A percentile compares a stretch with the other conserved stretches of the same genome.
phyloP scores from a whole-genome alignment of 805 yeast species.

The Myxozyma lipomycoides region DNA sequence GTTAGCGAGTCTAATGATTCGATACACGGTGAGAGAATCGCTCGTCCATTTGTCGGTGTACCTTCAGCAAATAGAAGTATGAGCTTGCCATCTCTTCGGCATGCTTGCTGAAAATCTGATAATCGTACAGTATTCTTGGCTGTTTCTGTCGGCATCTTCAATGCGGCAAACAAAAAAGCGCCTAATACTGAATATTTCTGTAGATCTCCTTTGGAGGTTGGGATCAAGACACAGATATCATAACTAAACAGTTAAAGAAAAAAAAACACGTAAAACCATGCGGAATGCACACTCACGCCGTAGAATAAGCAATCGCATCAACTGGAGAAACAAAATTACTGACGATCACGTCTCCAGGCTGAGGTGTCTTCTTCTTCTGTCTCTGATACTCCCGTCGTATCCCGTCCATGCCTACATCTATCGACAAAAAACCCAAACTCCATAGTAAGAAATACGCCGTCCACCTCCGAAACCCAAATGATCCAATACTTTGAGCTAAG shows the following conservation, averaged over 20 bases:
- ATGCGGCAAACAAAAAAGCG: constrained; percentile 18
- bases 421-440: constrained; percentile 34
- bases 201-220: constrained; percentile 39
- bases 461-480: background rate
- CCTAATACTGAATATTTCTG: constrained; percentile 9
- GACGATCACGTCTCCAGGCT: constrained; percentile 49
- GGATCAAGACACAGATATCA: constrained; percentile 41
- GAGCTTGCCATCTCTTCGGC: constrained; percentile 41
- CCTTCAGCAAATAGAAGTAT: constrained; percentile 45
- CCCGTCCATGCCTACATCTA: constrained; percentile 47
- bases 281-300: constrained; percentile 19
- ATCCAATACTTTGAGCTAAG: background rate
- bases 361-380: constrained; percentile 39
- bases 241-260: constrained; percentile 32
- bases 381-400: constrained; percentile 42
- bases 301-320: constrained; percentile 45
- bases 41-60: constrained; percentile 78
- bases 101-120: background rate
- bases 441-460: constrained; percentile 14
- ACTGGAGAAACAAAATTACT: constrained; percentile 58
- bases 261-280: background rate
- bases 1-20: constrained; percentile 8
- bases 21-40: constrained; percentile 54
- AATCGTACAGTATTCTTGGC: background rate
- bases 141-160: constrained; percentile 9